Base-by-base conservation (phyloP, 2,329 filamentous ascomycete genomes). In the Chaetomium sp. region DNA sequence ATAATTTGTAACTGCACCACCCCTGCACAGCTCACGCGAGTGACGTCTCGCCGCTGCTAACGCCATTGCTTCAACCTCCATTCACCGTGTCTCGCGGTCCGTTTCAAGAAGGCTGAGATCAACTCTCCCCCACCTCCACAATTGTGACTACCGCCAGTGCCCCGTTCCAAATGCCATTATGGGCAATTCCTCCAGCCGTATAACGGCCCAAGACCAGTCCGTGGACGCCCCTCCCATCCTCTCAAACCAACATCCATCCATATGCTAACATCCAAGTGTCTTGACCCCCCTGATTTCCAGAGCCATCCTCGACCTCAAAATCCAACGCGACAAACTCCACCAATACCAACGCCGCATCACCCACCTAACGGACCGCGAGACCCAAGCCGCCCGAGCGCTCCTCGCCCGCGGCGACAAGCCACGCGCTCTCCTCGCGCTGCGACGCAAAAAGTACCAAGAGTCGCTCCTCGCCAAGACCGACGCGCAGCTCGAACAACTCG, bases 371-470 rank as follows among this genome's bases (percentile, higher is more conserved):
- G 82, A 86, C 68, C 87, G 87, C 62, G 92, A 99, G 74, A 96
- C 88, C 49, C 87, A 85, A 46, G 87, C 96, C 56, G 92, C 94
- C 27, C 85, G 83, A 63, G 81, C 89, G 75, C 91, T 95, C 74
- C 80, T 97, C 19, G 84, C 85, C 14, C 80, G 82, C 58, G 86
- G 88, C 66, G 88, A 96, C 74, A 91, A 90, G 72, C 76, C 81
- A 63, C 85, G 85, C 60, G 94, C 94, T 1, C 80, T 96, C 27
- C 80, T 97, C 36, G 94, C 94, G 1, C 80, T 99, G 58, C 87
- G 94, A 55, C 84, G 91, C 64, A 96, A 96, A 75, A 99, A 97
- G 71, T 97, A 96, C 77, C 94, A 99, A 71, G 89, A 97, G 71
- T 86, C 88, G 33, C 79, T 97, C 27, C 80, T 97, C 10, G 79